A percentile compares a stretch with the other conserved stretches of the same genome.
phyloP scores from a whole-genome alignment of 2,329 filamentous ascomycete genomes.

The Cladosporium sp. region DNA sequence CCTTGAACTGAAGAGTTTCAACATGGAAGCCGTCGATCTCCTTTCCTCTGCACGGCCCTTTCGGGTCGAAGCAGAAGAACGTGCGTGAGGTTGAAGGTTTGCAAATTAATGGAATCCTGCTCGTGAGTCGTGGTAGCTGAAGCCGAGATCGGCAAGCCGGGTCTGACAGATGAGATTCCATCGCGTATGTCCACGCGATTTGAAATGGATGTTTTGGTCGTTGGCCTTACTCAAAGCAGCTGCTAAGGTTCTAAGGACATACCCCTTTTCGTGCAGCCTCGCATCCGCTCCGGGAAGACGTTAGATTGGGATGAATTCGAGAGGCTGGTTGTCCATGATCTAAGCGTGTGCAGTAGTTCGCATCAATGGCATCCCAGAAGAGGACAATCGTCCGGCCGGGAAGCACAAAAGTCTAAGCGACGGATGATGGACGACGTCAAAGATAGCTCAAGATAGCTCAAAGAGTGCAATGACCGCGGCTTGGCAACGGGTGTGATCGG shows the following conservation, averaged over 20 bases:
- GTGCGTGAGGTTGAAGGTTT: no score
- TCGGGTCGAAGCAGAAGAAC: not conserved
- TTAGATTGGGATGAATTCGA: not conserved
- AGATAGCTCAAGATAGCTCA: not conserved
- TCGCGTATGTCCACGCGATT: no score
- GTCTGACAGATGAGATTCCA: no score
- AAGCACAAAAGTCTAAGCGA: not conserved
- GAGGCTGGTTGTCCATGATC: not conserved
- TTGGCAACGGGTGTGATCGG: conserved; percentile 12
- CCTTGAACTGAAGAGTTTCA: not conserved
- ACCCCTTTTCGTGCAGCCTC: no score
- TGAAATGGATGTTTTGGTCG: no score
- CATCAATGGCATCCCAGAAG: not conserved
- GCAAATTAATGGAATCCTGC: no score
- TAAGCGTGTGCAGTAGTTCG: not conserved
- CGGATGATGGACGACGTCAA: not conserved
- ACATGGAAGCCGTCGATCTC: not conserved
- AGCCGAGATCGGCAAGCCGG: no score
- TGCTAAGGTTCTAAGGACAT: no score
- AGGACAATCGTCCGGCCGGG: not conserved
- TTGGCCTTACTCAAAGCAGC: no score
- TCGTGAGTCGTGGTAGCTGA: no score
- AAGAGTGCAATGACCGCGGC: not conserved
- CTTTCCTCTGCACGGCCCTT: not conserved
- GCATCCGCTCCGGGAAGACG: not conserved